Conservation (phyloP, 495 filamentous ascomycete genomes). For the Aspergillus carlsbadensis region DNA sequence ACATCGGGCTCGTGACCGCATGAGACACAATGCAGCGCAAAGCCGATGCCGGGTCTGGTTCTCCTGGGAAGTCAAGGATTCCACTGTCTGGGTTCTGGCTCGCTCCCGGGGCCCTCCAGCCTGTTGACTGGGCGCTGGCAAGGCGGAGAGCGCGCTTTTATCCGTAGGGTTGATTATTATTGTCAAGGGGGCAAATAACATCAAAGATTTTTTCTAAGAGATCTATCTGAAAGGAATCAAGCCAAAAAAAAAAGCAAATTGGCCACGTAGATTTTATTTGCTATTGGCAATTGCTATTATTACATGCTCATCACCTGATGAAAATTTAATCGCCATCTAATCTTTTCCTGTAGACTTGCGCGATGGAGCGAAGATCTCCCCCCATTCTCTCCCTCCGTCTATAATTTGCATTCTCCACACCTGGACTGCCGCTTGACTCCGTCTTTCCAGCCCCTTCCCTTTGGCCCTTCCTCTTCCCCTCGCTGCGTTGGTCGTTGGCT, state of each 20-base stretch:
- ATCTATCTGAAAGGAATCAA: conserved; percentile 3
- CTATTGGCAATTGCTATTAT: conserved; percentile 7
- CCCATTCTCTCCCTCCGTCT: conserved; percentile 13
- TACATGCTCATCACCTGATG: conserved; percentile 8
- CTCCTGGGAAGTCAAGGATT: background rate
- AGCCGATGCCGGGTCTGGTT: conserved; percentile 4
- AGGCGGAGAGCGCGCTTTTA: conserved; percentile 3
- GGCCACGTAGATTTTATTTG: conserved; percentile 10
- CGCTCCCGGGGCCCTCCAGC: no score
- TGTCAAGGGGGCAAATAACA: conserved; percentile 13
- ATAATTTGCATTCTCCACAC: conserved; percentile 13
- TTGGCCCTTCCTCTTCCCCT: conserved; percentile 1
- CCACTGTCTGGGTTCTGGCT: background rate
- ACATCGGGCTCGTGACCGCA: background rate
- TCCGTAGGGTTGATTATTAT: background rate
- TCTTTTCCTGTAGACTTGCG: background rate
- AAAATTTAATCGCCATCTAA: conserved; percentile 3
- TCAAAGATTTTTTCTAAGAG: background rate
- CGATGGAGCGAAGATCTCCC: conserved; percentile 14
- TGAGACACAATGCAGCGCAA: background rate
- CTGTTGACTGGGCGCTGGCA: background rate
- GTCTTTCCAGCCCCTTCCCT: conserved; percentile 21
- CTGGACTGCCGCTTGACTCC: no score
- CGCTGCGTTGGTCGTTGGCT: conserved; percentile 10
- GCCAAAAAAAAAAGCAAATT: conserved; percentile 10